Conservation (phyloP, 2,329 filamentous ascomycete genomes). For the Daldinia sp. region DNA sequence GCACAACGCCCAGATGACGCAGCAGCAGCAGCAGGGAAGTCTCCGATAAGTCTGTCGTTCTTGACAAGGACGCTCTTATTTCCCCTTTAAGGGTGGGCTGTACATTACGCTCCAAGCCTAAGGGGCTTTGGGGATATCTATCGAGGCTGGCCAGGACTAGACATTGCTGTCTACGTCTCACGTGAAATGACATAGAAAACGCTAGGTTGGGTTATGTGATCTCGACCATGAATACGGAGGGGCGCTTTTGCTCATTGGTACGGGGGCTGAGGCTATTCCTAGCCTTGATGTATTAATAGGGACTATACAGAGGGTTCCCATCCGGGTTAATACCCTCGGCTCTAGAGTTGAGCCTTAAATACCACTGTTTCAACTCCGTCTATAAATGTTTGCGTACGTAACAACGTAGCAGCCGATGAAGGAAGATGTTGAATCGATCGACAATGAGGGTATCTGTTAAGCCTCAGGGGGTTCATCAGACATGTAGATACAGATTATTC, state of each 20-base stretch:
- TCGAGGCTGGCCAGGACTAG: not conserved
- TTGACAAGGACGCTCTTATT: not conserved
- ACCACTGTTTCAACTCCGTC: slow-evolving; percentile 21
- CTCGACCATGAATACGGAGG: not conserved
- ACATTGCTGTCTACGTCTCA: not conserved
- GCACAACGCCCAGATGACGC: slow-evolving; percentile 68
- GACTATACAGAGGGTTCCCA: not conserved
- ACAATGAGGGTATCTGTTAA: not conserved
- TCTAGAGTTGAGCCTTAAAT: slow-evolving; percentile 3
- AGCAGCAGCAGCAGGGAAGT: slow-evolving; percentile 56
- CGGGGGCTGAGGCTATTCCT: not conserved
- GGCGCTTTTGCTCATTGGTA: not conserved
- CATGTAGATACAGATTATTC: too few relatives aligned
- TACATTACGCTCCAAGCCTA: slow-evolving; percentile 4
- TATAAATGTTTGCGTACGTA: not conserved
- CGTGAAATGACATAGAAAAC: not conserved
- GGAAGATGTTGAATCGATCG: not conserved
- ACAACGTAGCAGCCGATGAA: not conserved
- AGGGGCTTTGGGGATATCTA: not conserved
- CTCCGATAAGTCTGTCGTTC: slow-evolving; percentile 50
- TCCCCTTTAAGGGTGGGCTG: not conserved
- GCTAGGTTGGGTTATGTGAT: not conserved
- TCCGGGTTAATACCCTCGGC: not conserved
- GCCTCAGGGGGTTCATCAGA: not conserved
- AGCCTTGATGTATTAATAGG: slow-evolving; percentile 29